phyloP scores from a whole-genome alignment of 148 eudicot species.

The Rheum nobile region DNA sequence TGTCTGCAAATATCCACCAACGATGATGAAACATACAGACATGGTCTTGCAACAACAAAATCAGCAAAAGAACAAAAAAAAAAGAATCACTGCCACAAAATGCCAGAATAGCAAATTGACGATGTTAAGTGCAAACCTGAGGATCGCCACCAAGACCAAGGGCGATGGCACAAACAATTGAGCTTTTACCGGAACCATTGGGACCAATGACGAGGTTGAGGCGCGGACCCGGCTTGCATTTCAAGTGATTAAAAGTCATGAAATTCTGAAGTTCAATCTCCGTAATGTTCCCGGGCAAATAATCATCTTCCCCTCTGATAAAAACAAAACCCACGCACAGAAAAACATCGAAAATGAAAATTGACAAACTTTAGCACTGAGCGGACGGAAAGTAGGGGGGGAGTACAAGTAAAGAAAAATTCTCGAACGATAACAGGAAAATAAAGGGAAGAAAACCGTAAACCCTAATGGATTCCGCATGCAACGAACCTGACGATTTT shows the following conservation, averaged over 20 bases:
- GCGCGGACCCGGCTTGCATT: slow-evolving; percentile 74
- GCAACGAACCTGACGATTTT: slow-evolving; percentile 45
- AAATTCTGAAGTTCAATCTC: slow-evolving; percentile 79
- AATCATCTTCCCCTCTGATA: slow-evolving; percentile 79
- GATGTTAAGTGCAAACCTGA: slow-evolving; percentile 35
- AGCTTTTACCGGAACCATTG: slow-evolving; percentile 93
- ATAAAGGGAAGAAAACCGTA: not conserved
- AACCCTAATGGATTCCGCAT: not conserved
- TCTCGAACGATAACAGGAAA: not conserved
- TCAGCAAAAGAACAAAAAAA: not conserved
- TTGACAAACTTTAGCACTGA: not conserved
- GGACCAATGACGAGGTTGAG: slow-evolving; percentile 90
- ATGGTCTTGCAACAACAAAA: not conserved
- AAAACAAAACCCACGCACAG: slow-evolving; percentile 1
- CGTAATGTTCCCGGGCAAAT: slow-evolving; percentile 70
- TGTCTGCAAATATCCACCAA: slow-evolving; percentile 38
- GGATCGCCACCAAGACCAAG: slow-evolving; percentile 95
- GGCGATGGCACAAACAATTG: slow-evolving; percentile 86
- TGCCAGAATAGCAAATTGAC: not conserved
- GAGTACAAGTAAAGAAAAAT: not conserved
- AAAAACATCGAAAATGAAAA: not conserved
- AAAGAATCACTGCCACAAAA: not conserved
- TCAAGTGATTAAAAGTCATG: slow-evolving; percentile 71
- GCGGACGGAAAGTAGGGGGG: not conserved
- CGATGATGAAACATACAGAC: not conserved